Conservation (phyloP, 345 rosid species). For the Heritiera fomes region DNA sequence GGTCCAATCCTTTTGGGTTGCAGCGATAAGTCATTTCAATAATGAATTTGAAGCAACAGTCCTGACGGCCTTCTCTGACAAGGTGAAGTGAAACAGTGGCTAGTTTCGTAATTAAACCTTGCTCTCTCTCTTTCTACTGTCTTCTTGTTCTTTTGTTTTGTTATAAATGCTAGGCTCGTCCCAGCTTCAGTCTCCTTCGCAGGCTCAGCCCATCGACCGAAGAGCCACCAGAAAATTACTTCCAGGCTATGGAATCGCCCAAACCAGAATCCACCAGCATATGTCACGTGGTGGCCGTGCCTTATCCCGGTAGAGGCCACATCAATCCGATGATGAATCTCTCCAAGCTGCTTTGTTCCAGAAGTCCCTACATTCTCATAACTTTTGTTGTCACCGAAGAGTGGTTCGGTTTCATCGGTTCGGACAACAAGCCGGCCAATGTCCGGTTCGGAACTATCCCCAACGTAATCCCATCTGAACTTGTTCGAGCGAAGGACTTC, state of each 20-base stretch:
- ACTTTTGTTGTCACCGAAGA: constrained; percentile 37
- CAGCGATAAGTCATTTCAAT: neutral
- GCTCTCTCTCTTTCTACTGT: too few species aligned
- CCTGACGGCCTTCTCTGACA: too few species aligned
- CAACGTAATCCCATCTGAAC: constrained; percentile 56
- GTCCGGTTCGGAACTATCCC: constrained; percentile 44
- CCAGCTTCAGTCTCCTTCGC: neutral
- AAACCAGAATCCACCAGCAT: neutral
- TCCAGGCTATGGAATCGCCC: constrained; percentile 19
- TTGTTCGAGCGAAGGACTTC: constrained; percentile 33
- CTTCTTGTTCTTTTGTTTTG: too few species aligned
- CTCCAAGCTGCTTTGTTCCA: constrained; percentile 40
- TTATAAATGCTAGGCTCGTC: too few species aligned
- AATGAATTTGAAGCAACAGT: too few species aligned
- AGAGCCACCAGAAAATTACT: neutral
- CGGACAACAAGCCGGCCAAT: constrained; percentile 38
- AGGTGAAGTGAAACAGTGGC: too few species aligned
- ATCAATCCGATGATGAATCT: constrained; percentile 42
- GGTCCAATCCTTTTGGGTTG: too few species aligned
- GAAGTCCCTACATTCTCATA: constrained; percentile 28
- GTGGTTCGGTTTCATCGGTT: constrained; percentile 35
- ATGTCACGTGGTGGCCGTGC: constrained; percentile 48
- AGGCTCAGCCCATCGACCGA: neutral
- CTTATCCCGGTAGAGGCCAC: constrained; percentile 43
- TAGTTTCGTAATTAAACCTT: too few species aligned